Evolutionary conservation across 2,329 filamentous ascomycete species (phyloP).

Genomic region (Celoporthe dispersa): DNA sequence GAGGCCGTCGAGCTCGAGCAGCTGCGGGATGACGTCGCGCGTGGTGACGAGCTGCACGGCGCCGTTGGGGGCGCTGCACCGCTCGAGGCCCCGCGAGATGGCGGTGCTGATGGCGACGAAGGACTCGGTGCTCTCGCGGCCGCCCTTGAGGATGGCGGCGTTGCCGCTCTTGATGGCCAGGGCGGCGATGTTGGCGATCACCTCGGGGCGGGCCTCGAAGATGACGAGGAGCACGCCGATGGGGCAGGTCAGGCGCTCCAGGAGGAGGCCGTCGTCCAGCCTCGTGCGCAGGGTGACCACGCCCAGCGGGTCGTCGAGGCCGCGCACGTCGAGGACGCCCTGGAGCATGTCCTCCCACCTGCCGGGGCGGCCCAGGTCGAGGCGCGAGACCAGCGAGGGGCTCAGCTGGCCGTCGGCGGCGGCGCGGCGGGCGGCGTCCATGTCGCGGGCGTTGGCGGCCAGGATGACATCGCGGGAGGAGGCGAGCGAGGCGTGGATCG

Average conservation of each 20-base stretch:
- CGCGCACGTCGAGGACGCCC: slow-evolving; percentile 86
- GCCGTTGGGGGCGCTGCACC: slow-evolving; percentile 77
- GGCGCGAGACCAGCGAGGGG: slow-evolving; percentile 81
- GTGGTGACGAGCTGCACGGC: slow-evolving; percentile 95
- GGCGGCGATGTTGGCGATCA: slow-evolving; percentile 97
- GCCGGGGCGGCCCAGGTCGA: slow-evolving; percentile 83
- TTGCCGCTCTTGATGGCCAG: slow-evolving; percentile 97
- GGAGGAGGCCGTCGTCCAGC: slow-evolving; percentile 81
- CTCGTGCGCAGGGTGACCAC: slow-evolving; percentile 81
- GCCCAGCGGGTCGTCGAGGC: slow-evolving; percentile 89
- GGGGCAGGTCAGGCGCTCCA: slow-evolving; percentile 89
- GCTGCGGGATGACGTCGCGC: slow-evolving; percentile 83
- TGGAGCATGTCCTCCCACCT: slow-evolving; percentile 99
- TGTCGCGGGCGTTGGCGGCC: slow-evolving; percentile 82
- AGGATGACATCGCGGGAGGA: slow-evolving; percentile 76
- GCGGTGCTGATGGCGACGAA: slow-evolving; percentile 87
- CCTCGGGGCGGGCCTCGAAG: slow-evolving; percentile 95
- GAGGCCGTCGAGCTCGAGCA: slow-evolving; percentile 82
- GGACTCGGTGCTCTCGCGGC: slow-evolving; percentile 94
- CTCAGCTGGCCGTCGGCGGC: slow-evolving; percentile 77
- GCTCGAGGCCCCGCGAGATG: slow-evolving; percentile 77
- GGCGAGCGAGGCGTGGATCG: slow-evolving; percentile 78
- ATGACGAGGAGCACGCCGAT: slow-evolving; percentile 98
- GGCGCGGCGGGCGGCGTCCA: slow-evolving; percentile 73
- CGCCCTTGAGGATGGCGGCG: slow-evolving; percentile 94